Evolutionary conservation across 1,139 yeast species (phyloP), one percentile per base, ranked within the genome.

Genomic region (Debaryomyces sp.): DNA sequence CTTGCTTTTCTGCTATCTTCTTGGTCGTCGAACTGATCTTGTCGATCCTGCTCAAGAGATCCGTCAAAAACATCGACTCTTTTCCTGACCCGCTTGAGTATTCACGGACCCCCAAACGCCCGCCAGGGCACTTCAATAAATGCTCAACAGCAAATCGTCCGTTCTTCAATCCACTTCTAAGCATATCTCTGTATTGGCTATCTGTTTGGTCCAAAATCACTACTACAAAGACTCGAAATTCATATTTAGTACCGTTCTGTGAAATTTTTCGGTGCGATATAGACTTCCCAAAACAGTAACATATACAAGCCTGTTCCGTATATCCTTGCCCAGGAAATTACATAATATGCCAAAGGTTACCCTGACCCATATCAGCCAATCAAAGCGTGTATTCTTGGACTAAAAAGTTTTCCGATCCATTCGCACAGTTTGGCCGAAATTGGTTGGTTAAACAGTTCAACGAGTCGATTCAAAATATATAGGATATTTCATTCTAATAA

Each of bases 31-130:
- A 49, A 26, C 69, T 65, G 50, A 70, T 68, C 34, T 53, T 52
- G 48, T 73, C 76, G 50, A 73, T 69, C 55, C 75, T 60, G 49
- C 66, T 66, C 62, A 73, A 67, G 52, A 73, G 61, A 36, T 64
- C 67, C 30, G 67, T 60, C 53, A 72, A 64, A 52, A 67, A 59
- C 49, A 57, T 56, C 41, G 59, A 43, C 24, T 50, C 50, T 43
- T 49, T 42, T 21, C 43, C 43, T 13, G 52, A 32, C 46, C 35
- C 48, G 15, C 37, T 30, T 10, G 36, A 23, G 45, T 41, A 35
- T 4, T 23, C 27, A 29, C 44, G 48, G 12, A 36, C 33, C 22
- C 38, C 37, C 12, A 36, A 10, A 10, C 33, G 27, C 5, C 21
- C 22, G n/a, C 36, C 34, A 10, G 23, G 4, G 18, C 34, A 12